Evolutionary conservation across 1,284 basidiomycete genomes (phyloP).

Genomic region (Papiliotrema fonsecae): DNA sequence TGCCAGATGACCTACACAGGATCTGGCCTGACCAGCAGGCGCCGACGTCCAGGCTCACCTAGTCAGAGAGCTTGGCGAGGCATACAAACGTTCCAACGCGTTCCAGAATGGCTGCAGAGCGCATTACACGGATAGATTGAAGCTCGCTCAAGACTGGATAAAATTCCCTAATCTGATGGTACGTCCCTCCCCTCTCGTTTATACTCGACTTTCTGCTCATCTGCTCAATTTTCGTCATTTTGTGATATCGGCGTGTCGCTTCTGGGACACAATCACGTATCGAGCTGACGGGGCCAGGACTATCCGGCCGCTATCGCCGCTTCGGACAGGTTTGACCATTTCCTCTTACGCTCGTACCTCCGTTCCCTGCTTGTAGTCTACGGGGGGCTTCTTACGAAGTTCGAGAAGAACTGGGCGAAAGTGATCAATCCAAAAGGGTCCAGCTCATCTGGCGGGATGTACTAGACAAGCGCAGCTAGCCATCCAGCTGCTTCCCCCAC

Average conservation of each 20-base stretch:
- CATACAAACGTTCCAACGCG: conserved; percentile 14
- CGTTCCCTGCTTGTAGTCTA: conserved; percentile 20
- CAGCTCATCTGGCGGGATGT: conserved; percentile 22
- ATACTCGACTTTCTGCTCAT: neutral
- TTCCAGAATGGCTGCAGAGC: conserved; percentile 19
- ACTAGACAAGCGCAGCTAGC: conserved; percentile 11
- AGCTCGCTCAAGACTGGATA: conserved; percentile 25
- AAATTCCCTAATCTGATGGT: conserved; percentile 28
- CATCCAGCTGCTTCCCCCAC: too few relatives aligned
- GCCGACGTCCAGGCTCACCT: conserved; percentile 30
- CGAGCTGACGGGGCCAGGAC: too few relatives aligned
- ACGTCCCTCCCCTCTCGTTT: neutral
- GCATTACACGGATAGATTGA: conserved; percentile 25
- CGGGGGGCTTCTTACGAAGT: conserved; percentile 22
- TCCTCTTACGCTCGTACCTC: conserved; percentile 23
- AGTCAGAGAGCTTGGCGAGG: conserved; percentile 16
- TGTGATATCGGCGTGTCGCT: neutral
- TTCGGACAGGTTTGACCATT: conserved; percentile 29
- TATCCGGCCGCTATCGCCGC: conserved; percentile 11
- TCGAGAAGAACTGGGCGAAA: conserved; percentile 34
- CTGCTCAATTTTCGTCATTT: too few relatives aligned
- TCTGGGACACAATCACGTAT: neutral
- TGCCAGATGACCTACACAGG: neutral
- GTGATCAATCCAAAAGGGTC: conserved; percentile 35
- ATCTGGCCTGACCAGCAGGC: conserved; percentile 13